phyloP scores from a whole-genome alignment of 805 yeast species.

The Saccharomycopsis sp. region DNA sequence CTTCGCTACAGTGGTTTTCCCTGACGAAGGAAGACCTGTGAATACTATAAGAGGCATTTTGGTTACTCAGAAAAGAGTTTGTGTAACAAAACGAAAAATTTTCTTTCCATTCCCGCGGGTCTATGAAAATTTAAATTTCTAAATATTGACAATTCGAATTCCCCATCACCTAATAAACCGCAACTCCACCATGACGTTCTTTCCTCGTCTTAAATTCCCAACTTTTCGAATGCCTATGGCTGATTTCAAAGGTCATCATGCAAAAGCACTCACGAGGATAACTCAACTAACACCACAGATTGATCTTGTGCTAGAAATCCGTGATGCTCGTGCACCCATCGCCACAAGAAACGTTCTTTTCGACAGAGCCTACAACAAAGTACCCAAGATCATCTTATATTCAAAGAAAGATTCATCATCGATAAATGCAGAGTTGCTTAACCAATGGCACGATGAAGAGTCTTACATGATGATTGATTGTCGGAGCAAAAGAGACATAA shows the following conservation, averaged over 20 bases:
- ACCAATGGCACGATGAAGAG: constrained; percentile 44
- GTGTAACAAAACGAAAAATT: too few species aligned
- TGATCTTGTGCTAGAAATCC: constrained; percentile 73
- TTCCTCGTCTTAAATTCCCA: constrained; percentile 72
- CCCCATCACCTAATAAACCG: too few species aligned
- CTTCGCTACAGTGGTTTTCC: constrained; percentile 71
- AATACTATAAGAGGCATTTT: constrained; percentile 78
- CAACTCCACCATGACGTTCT: constrained; percentile 31
- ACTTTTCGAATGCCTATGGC: constrained; percentile 60
- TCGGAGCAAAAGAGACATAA: constrained; percentile 43
- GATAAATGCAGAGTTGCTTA: constrained; percentile 33
- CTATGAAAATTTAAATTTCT: too few species aligned
- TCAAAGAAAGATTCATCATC: constrained; percentile 65
- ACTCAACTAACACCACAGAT: constrained; percentile 67
- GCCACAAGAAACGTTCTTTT: constrained; percentile 76
- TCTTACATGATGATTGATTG: constrained; percentile 53
- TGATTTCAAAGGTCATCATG: constrained; percentile 89
- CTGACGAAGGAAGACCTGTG: constrained; percentile 81
- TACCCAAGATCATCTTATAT: constrained; percentile 53
- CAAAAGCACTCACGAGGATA: constrained; percentile 64
- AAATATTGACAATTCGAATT: too few species aligned
- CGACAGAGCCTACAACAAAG: constrained; percentile 50
- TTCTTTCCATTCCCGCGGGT: too few species aligned
- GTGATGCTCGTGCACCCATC: constrained; percentile 88
- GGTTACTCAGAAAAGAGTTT: too few species aligned